Conservation (phyloP, 1,284 basidiomycete genomes). For the Papiliotrema laurentii region DNA sequence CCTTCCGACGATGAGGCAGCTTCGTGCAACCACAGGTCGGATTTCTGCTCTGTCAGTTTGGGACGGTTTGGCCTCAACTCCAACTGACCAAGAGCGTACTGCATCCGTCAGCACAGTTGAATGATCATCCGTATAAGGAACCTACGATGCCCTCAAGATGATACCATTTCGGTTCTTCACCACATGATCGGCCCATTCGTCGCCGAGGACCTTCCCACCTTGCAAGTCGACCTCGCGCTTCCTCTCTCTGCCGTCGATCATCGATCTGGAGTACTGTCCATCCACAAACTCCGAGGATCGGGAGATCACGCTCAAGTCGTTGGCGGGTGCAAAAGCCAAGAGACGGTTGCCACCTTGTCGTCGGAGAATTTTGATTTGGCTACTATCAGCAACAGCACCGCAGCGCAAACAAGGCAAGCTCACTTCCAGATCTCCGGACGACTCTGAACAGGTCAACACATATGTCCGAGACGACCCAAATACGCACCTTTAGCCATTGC, state of each 20-base stretch:
- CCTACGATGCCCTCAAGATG: constrained; percentile 78
- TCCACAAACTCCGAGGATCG: constrained; percentile 37
- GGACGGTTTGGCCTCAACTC: neutral
- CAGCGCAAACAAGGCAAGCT: no score
- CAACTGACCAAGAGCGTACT: neutral
- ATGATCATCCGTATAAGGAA: constrained; percentile 12
- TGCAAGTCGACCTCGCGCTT: constrained; percentile 62
- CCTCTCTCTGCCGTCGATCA: constrained; percentile 5
- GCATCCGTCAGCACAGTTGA: neutral
- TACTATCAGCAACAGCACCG: constrained; percentile 43
- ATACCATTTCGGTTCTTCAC: constrained; percentile 91
- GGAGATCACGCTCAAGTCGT: constrained; percentile 63
- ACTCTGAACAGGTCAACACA: constrained; percentile 50
- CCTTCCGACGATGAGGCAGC: constrained; percentile 58
- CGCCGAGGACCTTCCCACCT: constrained; percentile 81
- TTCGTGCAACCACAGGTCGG: constrained; percentile 81
- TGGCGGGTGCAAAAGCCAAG: constrained; percentile 81
- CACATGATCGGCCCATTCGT: constrained; percentile 90
- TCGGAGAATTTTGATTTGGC: constrained; percentile 78
- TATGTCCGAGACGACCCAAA: neutral
- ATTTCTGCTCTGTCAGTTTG: constrained; percentile 55
- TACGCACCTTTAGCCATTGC: constrained; percentile 72
- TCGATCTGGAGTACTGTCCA: constrained; percentile 7
- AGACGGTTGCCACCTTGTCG: constrained; percentile 71
- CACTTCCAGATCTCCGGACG: constrained; percentile 93